Evolutionary conservation across 2,329 filamentous ascomycete genomes (phyloP).

Genomic region (Colletotrichum sojae): DNA sequence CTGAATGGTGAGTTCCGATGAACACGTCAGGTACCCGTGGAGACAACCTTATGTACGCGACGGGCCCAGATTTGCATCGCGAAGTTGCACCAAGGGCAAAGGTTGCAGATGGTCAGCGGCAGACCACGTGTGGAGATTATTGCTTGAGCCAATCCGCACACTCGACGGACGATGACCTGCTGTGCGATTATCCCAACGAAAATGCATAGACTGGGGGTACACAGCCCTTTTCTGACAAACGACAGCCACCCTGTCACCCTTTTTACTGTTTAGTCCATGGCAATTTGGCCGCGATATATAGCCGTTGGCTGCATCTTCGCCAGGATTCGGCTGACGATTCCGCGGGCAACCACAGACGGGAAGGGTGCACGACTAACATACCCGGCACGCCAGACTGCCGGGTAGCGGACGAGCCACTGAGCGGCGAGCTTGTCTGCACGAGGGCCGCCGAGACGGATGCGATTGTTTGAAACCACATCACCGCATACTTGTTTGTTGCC

Average conservation of each 20-base stretch:
- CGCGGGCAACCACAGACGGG: constrained; percentile 27
- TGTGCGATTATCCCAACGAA: constrained; percentile 10
- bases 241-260: not conserved
- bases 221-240: not conserved
- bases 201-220: constrained; percentile 4
- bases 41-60: constrained; percentile 12
- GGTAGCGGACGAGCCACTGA: constrained; percentile 36
- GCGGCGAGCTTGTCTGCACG: constrained; percentile 39
- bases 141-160: constrained; percentile 27
- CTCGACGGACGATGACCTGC: not conserved
- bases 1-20: constrained; percentile 37
- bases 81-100: constrained; percentile 30
- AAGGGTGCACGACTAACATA: constrained; percentile 19
- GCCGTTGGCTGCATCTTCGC: constrained; percentile 22
- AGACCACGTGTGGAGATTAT: constrained; percentile 28
- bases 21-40: constrained; percentile 38
- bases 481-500: constrained; percentile 19
- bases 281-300: constrained; percentile 18
- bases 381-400: constrained; percentile 20
- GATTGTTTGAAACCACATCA: constrained; percentile 25
- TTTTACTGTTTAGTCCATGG: not conserved
- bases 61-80: constrained; percentile 21
- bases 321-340: constrained; percentile 35
- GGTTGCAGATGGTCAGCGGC: constrained; percentile 15
- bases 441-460: constrained; percentile 30